Percentiles rank a stretch among this genome's conserved stretches.
These are phyloP conservation scores for Ophiocordyceps camponoti-rufipedis DNA, from an alignment of 2,329 filamentous ascomycete species.

Conservation along the genomic window DNA sequence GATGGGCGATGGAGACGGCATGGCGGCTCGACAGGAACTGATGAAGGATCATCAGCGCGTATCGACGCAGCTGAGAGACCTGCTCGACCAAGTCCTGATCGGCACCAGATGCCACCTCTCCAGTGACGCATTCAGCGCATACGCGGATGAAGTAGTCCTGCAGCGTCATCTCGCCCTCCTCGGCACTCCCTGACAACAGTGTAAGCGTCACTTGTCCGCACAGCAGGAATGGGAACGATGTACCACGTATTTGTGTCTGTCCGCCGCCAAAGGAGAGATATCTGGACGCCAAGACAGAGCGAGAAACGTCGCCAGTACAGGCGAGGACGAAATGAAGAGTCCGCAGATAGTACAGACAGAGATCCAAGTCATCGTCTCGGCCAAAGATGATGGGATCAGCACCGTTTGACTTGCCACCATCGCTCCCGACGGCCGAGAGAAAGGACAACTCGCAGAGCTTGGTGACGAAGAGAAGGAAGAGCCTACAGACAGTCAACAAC, in stretches of 20 bases:
- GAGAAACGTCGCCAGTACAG: constrained; percentile 47
- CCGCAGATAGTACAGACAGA: constrained; percentile 62
- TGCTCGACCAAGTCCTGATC: constrained; percentile 17
- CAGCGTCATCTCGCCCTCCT: constrained; percentile 38
- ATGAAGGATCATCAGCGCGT: constrained; percentile 50
- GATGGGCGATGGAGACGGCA: constrained; percentile 34
- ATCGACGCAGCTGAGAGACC: constrained; percentile 50
- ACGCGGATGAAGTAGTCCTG: constrained; percentile 51
- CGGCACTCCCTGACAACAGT: constrained; percentile 21
- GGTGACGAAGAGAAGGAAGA: constrained; percentile 41
- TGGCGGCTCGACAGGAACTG: constrained; percentile 50
- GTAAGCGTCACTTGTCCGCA: constrained; percentile 5
- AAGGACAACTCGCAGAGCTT: constrained; percentile 40
- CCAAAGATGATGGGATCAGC: constrained; percentile 13
- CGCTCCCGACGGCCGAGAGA: constrained; percentile 12
- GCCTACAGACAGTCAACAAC: constrained; percentile 16
- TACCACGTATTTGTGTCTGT: constrained; percentile 27
- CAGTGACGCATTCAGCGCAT: constrained; percentile 41
- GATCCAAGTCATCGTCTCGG: constrained; percentile 50
- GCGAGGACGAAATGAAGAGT: constrained; percentile 56
- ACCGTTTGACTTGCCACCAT: constrained; percentile 3
- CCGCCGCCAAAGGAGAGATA: constrained; percentile 12
- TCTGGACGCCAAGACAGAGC: constrained; percentile 51
- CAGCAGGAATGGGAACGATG: constrained; percentile 12
- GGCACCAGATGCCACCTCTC: constrained; percentile 6